phyloP scores from a whole-genome alignment of 2,329 filamentous ascomycete species.

The Cladosporium colombiae region DNA sequence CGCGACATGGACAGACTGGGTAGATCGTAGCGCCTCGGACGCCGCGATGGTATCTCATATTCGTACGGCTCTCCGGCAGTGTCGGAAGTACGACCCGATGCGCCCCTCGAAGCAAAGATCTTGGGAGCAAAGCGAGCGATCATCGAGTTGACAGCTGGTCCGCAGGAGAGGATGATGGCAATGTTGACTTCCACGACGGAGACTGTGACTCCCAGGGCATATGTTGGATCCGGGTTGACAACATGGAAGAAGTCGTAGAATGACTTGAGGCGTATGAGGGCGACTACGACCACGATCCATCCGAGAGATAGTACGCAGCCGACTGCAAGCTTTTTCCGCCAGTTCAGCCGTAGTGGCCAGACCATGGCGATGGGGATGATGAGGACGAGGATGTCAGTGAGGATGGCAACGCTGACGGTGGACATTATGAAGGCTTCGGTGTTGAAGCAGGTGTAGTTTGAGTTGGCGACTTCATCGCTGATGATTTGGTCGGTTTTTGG shows the following conservation, averaged over 20 bases:
- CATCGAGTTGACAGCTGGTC: slow-evolving; percentile 54
- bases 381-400: slow-evolving; percentile 44
- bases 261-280: slow-evolving; percentile 40
- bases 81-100: background rate
- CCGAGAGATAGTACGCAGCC: slow-evolving; percentile 39
- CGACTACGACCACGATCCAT: slow-evolving; percentile 27
- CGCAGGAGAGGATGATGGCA: slow-evolving; percentile 56
- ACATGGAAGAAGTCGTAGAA: slow-evolving; percentile 43
- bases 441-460: slow-evolving; percentile 38
- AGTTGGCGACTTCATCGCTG: slow-evolving; percentile 30
- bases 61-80: background rate
- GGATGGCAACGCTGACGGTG: slow-evolving; percentile 39
- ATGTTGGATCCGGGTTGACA: slow-evolving; percentile 36
- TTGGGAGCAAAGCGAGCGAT: slow-evolving; percentile 39
- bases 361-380: slow-evolving; percentile 46
- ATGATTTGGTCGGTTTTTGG: slow-evolving; percentile 25
- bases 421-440: slow-evolving; percentile 38
- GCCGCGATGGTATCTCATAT: slow-evolving; percentile 9
- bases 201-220: slow-evolving; percentile 41
- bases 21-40: background rate
- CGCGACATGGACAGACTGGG: background rate
- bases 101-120: slow-evolving; percentile 28
- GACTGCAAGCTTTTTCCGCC: slow-evolving; percentile 40
- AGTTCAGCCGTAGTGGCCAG: slow-evolving; percentile 46
- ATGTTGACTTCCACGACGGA: slow-evolving; percentile 43